Percentiles rank a stretch among this genome's conserved stretches.
Conservation (phyloP, 2,329 filamentous ascomycete genomes). For the Xylaria polymorpha region DNA sequence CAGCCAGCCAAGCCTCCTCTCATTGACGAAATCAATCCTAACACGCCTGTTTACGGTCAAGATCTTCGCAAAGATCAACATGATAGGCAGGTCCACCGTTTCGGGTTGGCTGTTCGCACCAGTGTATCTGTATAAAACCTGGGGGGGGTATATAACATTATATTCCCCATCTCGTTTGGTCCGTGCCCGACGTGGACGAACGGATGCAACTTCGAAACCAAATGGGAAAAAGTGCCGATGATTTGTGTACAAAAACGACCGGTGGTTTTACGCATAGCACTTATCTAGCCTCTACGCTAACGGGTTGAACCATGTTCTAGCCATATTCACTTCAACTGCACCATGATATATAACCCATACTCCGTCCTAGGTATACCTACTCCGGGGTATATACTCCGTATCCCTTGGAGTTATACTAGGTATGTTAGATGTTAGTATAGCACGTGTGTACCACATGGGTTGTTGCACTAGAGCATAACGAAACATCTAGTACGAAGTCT, state of each 20-base stretch:
- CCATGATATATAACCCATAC: too few relatives aligned
- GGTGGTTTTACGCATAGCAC: constrained; percentile 13
- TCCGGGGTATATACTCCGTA: neutral
- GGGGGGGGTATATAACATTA: too few relatives aligned
- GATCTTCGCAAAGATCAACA: constrained; percentile 10
- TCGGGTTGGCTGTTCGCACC: too few relatives aligned
- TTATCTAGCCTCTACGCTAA: too few relatives aligned
- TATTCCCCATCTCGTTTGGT: constrained; percentile 8
- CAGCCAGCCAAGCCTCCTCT: neutral
- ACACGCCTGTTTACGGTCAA: neutral
- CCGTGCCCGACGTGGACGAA: constrained; percentile 6
- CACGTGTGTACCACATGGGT: constrained; percentile 5
- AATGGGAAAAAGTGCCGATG: constrained; percentile 17
- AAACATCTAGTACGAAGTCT: too few relatives aligned
- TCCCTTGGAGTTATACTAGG: neutral
- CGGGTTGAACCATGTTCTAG: too few relatives aligned
- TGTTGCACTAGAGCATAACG: constrained; percentile 16
- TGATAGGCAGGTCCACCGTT: neutral
- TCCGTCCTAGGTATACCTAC: too few relatives aligned
- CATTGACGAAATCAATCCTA: constrained; percentile 1
- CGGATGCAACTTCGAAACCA: constrained; percentile 6
- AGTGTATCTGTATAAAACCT: too few relatives aligned
- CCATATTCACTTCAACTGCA: neutral
- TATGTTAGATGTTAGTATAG: too few relatives aligned
- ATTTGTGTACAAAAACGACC: constrained; percentile 10